Percentiles rank a stretch among this genome's conserved stretches.
phyloP scores from a whole-genome alignment of 2,329 filamentous ascomycete species.

The Trichoderma sp. region DNA sequence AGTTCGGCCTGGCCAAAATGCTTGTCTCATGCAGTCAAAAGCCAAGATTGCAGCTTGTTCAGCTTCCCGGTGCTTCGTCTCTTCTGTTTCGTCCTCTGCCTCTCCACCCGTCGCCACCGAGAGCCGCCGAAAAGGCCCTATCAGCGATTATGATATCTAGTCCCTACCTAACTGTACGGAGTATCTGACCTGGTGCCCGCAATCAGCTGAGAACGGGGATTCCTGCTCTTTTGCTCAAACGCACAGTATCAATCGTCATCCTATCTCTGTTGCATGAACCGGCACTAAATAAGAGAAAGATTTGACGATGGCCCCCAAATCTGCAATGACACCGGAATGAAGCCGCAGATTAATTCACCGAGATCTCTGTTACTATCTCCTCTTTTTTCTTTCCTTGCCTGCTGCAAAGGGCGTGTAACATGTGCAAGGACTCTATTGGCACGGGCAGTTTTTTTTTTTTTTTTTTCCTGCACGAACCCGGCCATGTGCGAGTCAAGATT shows the following conservation, averaged over 20 bases:
- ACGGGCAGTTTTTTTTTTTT: not conserved
- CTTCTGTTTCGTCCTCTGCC: not conserved
- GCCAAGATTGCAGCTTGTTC: no score
- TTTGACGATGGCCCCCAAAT: not conserved
- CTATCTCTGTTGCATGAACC: not conserved
- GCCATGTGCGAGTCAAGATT: conserved; percentile 1
- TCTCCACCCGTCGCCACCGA: conserved; percentile 12
- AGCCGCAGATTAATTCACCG: conserved; percentile 16
- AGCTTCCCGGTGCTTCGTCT: not conserved
- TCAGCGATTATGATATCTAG: not conserved
- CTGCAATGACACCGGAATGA: conserved; percentile 23
- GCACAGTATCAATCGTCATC: not conserved
- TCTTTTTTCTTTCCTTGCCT: no score
- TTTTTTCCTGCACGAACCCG: not conserved
- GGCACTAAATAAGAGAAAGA: not conserved
- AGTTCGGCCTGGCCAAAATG: no score
- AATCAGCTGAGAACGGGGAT: conserved; percentile 13
- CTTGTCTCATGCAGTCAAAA: no score
- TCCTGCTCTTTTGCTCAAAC: not conserved
- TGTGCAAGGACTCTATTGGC: not conserved
- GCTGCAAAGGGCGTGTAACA: no score
- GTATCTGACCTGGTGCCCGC: no score
- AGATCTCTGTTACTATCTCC: no score
- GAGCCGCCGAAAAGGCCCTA: conserved; percentile 11
- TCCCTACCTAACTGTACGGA: no score